phyloP scores from a whole-genome alignment of 331 rosid genomes.

The Erythrophleum ivorense region DNA sequence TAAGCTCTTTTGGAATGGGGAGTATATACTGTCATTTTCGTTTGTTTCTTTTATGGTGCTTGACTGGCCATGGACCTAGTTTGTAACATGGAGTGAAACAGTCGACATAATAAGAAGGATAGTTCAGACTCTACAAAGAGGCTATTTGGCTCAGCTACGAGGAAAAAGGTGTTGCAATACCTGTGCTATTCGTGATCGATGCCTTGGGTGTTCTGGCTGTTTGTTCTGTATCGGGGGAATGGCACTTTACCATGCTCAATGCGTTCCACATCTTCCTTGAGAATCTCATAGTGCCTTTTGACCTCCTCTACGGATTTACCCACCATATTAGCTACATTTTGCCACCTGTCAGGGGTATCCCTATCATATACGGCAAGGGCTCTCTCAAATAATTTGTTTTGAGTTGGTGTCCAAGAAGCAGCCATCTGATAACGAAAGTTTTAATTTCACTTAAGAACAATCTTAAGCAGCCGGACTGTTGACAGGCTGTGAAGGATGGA shows the following conservation, averaged over 20 bases:
- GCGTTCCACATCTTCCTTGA: constrained; percentile 64
- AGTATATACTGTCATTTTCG: background rate
- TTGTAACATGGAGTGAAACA: background rate
- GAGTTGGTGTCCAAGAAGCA: constrained; percentile 66
- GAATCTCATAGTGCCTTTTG: constrained; percentile 68
- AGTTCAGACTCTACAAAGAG: background rate
- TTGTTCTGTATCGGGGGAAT: constrained; percentile 61
- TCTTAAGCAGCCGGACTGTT: background rate
- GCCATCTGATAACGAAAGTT: constrained; percentile 46
- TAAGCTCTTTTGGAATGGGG: background rate
- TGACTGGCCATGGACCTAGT: too few species aligned
- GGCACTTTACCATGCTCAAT: constrained; percentile 75
- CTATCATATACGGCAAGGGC: constrained; percentile 73
- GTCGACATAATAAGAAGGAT: background rate
- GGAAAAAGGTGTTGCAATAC: constrained; percentile 25
- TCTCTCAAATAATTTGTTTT: constrained; percentile 72
- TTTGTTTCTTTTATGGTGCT: background rate
- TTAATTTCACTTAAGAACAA: background rate
- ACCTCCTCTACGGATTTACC: constrained; percentile 80
- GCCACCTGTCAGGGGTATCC: constrained; percentile 86
- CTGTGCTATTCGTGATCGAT: constrained; percentile 27
- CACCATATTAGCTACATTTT: constrained; percentile 69
- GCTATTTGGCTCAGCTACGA: background rate
- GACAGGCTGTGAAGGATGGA: background rate
- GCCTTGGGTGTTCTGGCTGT: constrained; percentile 35